A percentile compares a stretch with the other conserved stretches of the same genome.
Conservation (phyloP, 306 rosid species). For the Dryas octopetala region DNA sequence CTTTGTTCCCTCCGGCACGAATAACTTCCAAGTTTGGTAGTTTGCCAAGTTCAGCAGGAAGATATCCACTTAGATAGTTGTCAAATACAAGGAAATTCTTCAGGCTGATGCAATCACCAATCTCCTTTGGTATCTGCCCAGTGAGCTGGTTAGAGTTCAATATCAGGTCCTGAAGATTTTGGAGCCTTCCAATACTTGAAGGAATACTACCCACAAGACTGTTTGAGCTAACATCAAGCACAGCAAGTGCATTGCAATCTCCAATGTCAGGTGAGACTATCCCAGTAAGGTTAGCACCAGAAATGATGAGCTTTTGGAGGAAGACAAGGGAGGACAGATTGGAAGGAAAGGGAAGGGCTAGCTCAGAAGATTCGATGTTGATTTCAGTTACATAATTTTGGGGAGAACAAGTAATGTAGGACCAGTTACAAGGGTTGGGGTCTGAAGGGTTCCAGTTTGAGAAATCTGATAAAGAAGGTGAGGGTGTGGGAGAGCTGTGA, state of each 20-base stretch:
- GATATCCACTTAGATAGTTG: slow-evolving; percentile 49
- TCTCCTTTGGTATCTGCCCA: slow-evolving; percentile 64
- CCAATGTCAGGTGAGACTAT: slow-evolving; percentile 53
- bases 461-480: slow-evolving; percentile 37
- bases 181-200: slow-evolving; percentile 54
- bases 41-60: slow-evolving; percentile 58
- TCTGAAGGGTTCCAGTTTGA: slow-evolving; percentile 57
- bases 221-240: slow-evolving; percentile 68
- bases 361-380: slow-evolving; percentile 46
- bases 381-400: slow-evolving; percentile 54
- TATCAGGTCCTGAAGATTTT: slow-evolving; percentile 56
- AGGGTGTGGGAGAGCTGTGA: slow-evolving; percentile 33
- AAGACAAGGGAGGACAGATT: slow-evolving; percentile 55
- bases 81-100: slow-evolving; percentile 60
- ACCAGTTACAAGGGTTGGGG: slow-evolving; percentile 70
- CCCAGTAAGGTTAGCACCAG: slow-evolving; percentile 68
- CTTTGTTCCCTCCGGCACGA: slow-evolving; percentile 81
- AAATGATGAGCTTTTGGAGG: slow-evolving; percentile 62
- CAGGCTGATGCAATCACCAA: slow-evolving; percentile 55
- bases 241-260: slow-evolving; percentile 41
- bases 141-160: slow-evolving; percentile 71
- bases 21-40: slow-evolving; percentile 54
- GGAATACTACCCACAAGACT: slow-evolving; percentile 66
- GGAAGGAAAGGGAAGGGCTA: slow-evolving; percentile 67
- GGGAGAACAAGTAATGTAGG: slow-evolving; percentile 66